These are phyloP conservation scores for Exophiala aquamarina DNA, from an alignment of 2,329 filamentous ascomycete species.

Conservation along the genomic window DNA sequence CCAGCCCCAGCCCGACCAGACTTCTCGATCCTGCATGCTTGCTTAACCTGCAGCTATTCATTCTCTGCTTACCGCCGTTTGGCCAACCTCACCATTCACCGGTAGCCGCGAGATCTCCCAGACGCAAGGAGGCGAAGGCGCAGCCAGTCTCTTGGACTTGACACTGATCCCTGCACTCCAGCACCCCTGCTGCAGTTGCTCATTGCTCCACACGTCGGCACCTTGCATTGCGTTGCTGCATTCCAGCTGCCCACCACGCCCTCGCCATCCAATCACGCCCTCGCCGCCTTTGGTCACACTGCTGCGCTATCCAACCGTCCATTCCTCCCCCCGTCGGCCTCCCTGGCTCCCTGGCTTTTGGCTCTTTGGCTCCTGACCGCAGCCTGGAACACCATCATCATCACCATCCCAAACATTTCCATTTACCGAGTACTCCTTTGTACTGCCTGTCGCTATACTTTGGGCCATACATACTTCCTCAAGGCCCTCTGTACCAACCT, in stretches of 20 bases:
- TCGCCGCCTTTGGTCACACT: conserved; percentile 4
- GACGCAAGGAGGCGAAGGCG: conserved; percentile 25
- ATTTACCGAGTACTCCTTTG: conserved; percentile 9
- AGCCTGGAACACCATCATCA: conserved; percentile 24
- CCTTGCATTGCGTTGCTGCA: conserved; percentile 29
- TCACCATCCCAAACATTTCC: conserved; percentile 14
- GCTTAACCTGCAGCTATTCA: background rate
- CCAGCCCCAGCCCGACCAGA: too few relatives aligned
- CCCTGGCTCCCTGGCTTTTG: conserved; percentile 6
- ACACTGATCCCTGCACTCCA: conserved; percentile 11
- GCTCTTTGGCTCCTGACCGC: conserved; percentile 18
- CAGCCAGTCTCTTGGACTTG: too few relatives aligned
- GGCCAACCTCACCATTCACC: conserved; percentile 16
- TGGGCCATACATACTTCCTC: too few relatives aligned
- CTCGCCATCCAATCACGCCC: conserved; percentile 19
- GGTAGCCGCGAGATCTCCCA: conserved; percentile 18
- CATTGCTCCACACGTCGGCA: conserved; percentile 28
- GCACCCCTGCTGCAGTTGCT: conserved; percentile 11
- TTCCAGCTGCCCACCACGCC: conserved; percentile 26
- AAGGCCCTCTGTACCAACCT: conserved; percentile 18
- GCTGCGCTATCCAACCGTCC: conserved; percentile 12
- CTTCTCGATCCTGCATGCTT: too few relatives aligned
- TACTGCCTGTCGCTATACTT: too few relatives aligned
- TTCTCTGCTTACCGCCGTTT: conserved; percentile 27
- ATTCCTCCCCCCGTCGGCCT: background rate